Evolutionary conservation across 164 flowering plant genomes (phyloP), one percentile per base, ranked within the genome.

Genomic region (Vitis cinerea): DNA sequence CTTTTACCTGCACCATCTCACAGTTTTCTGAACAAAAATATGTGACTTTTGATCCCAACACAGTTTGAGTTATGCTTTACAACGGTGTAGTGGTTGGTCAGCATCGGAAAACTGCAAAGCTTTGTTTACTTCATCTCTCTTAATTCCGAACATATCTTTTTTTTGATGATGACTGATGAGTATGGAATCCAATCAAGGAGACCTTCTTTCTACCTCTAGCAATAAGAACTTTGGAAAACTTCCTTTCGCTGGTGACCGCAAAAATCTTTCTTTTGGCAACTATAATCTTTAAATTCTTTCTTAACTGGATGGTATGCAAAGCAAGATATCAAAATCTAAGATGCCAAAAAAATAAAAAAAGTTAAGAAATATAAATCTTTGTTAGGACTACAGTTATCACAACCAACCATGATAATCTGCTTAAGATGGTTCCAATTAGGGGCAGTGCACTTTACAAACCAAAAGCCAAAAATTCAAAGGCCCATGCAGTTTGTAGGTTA

Each of bases 291-390:
- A 83, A 64, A 73, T 82, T 83, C 88, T 84, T 84, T 86, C 73
- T 83, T 86, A 80, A 90, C 98, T 89, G 98, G 93, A 93, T 76
- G 29, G 77, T 80, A 78, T 73, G 77, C 80, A 80, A 75, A 78
- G 66, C 74, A 75, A 82, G 64, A 73, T 69, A 67, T 64, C 69
- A 65, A 79, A 82, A 66, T 64, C 75, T 70, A 67, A 66, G 50
- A 62, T 13, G 15, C 16, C 7, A 4, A 61, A 53, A 23, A 48
- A 29, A 56, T 60, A 57, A 68, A 6, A 72, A 27, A 70, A 59
- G 53, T 48, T 37, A 69, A 76, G 37, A 50, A 65, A 64, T 60
- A 63, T 52, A 53, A 78, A 72, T 62, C 19, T 66, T 61, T 69
- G 53, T 64, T 64, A 57, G 37, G 72, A 76, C 50, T 71, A 66